Conservation (phyloP, 2,329 filamentous ascomycete species). For the Pseudogymnoascus sp. region DNA sequence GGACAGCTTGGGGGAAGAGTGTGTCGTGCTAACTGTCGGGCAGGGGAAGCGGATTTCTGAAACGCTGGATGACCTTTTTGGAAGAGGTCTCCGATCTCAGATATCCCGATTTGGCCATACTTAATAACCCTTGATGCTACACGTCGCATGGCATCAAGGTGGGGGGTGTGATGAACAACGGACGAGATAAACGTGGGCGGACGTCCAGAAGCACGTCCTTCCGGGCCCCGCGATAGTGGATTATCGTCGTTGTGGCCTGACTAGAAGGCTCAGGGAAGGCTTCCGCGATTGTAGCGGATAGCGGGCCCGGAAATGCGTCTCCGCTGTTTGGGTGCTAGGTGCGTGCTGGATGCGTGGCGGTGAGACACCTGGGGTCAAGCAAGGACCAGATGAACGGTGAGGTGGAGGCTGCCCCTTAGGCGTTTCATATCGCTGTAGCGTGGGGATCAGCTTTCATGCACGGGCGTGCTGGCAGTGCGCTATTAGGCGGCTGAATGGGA, state of each 20-base stretch:
- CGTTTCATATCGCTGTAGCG: not conserved
- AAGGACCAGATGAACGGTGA: not conserved
- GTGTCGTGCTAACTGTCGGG: slow-evolving; percentile 18
- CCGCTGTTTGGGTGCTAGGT: not conserved
- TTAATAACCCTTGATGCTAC: slow-evolving; percentile 18
- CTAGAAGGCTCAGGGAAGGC: not conserved
- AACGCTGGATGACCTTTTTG: slow-evolving; percentile 82
- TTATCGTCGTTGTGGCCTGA: not conserved
- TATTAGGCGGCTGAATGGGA: not conserved
- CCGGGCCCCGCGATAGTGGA: not conserved
- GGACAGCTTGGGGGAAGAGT: slow-evolving; percentile 9
- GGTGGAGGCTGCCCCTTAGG: not conserved
- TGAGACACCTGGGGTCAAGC: not conserved
- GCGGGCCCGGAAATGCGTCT: not conserved
- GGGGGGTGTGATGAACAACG: not conserved
- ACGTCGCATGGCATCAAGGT: not conserved
- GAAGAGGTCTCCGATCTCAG: slow-evolving; percentile 85
- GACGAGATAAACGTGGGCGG: not conserved
- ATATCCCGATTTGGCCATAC: slow-evolving; percentile 59
- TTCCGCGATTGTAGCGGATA: not conserved
- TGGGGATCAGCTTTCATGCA: not conserved
- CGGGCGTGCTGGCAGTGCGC: not conserved
- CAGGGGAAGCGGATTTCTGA: slow-evolving; percentile 78
- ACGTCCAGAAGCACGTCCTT: not conserved
- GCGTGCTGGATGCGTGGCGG: not conserved